Base-by-base conservation (phyloP, 352 stramenopile genomes). In the Thalassiosira hispida region DNA sequence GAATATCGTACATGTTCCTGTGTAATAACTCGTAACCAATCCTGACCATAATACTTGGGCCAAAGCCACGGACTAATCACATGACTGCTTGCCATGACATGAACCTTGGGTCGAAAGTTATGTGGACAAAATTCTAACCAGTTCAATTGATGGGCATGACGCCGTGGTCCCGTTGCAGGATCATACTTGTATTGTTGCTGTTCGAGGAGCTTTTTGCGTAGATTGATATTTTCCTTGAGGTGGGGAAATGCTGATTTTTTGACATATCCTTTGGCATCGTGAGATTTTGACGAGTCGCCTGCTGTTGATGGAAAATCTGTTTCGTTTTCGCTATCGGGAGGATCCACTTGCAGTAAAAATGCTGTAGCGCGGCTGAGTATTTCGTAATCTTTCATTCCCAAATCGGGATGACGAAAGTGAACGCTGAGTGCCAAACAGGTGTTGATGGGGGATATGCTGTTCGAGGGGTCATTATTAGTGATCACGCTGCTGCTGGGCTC, bases 361-460 rank as follows among this genome's bases (percentile, higher is more conserved):
- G 85, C 85, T n/a, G 85, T 84, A 5, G 83, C 85, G 23, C 88
- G 75, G 60, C 80, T 89, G 11, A 93, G 68, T 22, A 92, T 92
- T 84, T 93, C 88, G 38, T 89, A 93, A 55, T 93, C 88, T 56
- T 90, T 90, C 88, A 93, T 93, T 27, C 84, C 83, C 44, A 93
- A 77, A 46, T 90, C 84, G 12, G 88, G 88, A 60, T 91, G 85
- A 14, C 81, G 78, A 62, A 93, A 93, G 73, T 91, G 79, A 3
- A 92, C 85, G 63, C 78, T 89, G 7, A 93, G 77, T 25, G 85
- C 88, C 1, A 93, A 65, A 16, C 81, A 89, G 65, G 85, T 89
- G 46, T 78, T 68, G 52, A 70, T 40, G 22, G 75, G 75, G 12
- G 68, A 83, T 23, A 79, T 53, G n/a, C n/a, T n/a, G 62, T 49